A percentile compares a stretch with the other conserved stretches of the same genome.
Conservation (phyloP, 768 basidiomycete genomes). For the Pholiota microspora region DNA sequence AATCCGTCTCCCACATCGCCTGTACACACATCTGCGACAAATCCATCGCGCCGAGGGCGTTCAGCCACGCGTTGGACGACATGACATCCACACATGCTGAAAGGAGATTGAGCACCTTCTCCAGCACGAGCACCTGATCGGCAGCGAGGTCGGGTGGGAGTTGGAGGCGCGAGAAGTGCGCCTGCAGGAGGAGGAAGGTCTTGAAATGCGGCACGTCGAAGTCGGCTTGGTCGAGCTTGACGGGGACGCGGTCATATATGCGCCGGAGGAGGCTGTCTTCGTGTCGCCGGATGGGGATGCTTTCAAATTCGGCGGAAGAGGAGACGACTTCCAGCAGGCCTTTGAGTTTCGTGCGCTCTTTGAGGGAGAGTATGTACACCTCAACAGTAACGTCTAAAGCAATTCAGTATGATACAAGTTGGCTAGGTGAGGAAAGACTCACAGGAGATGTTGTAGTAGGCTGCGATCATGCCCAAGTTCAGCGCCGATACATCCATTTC, state of each 20-base stretch:
- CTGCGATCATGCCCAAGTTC: slow-evolving; percentile 98
- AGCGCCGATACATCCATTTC: slow-evolving; percentile 92
- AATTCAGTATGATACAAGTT: slow-evolving; percentile 2
- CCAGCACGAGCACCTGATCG: slow-evolving; percentile 84
- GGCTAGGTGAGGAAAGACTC: slow-evolving; percentile 25
- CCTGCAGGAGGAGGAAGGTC: slow-evolving; percentile 94
- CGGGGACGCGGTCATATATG: slow-evolving; percentile 95
- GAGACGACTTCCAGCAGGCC: slow-evolving; percentile 96
- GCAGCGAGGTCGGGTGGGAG: slow-evolving; percentile 92
- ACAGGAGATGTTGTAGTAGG: slow-evolving; percentile 94
- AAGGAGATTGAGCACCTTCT: slow-evolving; percentile 87
- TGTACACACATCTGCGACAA: slow-evolving; percentile 98
- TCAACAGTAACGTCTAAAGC: slow-evolving; percentile 88
- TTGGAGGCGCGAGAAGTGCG: slow-evolving; percentile 92
- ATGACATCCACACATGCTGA: slow-evolving; percentile 98
- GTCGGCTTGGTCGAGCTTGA: slow-evolving; percentile 81
- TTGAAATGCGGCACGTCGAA: slow-evolving; percentile 98
- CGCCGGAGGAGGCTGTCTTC: slow-evolving; percentile 83
- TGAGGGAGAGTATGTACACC: slow-evolving; percentile 92
- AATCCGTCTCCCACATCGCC: slow-evolving; percentile 96
- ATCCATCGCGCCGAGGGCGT: slow-evolving; percentile 96
- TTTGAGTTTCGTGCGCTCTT: slow-evolving; percentile 95
- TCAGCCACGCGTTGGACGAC: slow-evolving; percentile 95
- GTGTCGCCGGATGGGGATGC: slow-evolving; percentile 91
- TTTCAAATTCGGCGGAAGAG: slow-evolving; percentile 95